Evolutionary conservation across 2,329 filamentous ascomycete genomes (phyloP), one percentile per base, ranked within the genome.

Genomic region (Niveomyces coronatus): DNA sequence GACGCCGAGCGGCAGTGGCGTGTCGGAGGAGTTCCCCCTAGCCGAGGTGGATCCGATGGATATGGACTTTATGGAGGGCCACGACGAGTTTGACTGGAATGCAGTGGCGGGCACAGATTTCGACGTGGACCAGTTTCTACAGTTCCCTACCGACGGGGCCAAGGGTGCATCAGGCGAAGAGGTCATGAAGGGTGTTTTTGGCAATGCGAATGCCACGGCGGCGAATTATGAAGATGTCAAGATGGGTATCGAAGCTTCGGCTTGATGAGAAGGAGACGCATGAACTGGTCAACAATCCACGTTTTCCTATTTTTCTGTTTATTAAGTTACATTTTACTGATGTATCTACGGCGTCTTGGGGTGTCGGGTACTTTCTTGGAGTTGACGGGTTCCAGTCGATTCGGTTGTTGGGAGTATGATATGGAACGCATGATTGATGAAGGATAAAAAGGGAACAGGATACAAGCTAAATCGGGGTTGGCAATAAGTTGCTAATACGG

Each of bases 101-200:
- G 64, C 65, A 15, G 57, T 71, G 4, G 59, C 67, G 13, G 68
- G 64, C 5, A 65, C 68, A 8, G 70, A 72, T 43, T 66, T 75
- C 42, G 71, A 76, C 39, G 70, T 75, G 37, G 70, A 74, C 41
- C 70, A 75, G 47, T 76, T 70, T 68, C 59, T 76, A 16, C 68
- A 76, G 42, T 76, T 74, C 44, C 71, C 70, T 5, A 62, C 63
- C 2, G 71, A 74, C 35, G 66, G 63, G 6, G 60, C 61, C 9
- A 63, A 58, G 42, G 56, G 54, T 24, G 48, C 52, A 7, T 62
- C 60, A n/a, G 61, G 62, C 18, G 53, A 53, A 17, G 53, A 53
- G 17, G 47, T 62, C 31, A 56, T 61, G 46, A 51, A 51, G 6
- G 54, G 52, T 5, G 49, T 62, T 17, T 56, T 62, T 36, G 49